Evolutionary conservation across 2,329 filamentous ascomycete species (phyloP).

Genomic region (Aspergillus aculeatus): DNA sequence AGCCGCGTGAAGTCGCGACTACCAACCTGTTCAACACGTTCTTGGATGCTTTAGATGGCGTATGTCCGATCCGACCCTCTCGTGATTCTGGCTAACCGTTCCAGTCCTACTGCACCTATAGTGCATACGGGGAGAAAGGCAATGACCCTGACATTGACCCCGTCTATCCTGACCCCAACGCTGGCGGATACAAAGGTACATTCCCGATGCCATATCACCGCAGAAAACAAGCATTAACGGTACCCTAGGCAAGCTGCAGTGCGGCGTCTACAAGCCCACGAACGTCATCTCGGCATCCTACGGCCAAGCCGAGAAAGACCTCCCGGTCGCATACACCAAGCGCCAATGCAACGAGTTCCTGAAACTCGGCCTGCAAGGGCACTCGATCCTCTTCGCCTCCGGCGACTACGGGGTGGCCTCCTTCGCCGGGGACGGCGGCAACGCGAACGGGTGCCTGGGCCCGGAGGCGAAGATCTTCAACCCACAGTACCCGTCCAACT

Average conservation of each 20-base stretch:
- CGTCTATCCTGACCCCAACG: constrained; percentile 49
- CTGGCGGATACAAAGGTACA: constrained; percentile 52
- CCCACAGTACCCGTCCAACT: constrained; percentile 51
- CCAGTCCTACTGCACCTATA: constrained; percentile 52
- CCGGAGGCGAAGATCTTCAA: constrained; percentile 47
- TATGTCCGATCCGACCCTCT: constrained; percentile 11
- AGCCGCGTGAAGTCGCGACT: constrained; percentile 31
- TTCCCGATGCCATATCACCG: too few relatives aligned
- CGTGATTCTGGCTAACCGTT: not conserved
- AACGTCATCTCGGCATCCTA: constrained; percentile 60
- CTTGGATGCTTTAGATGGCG: constrained; percentile 53
- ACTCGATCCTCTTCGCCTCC: constrained; percentile 32
- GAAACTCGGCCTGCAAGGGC: constrained; percentile 48
- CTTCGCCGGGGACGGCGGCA: constrained; percentile 37
- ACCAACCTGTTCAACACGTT: constrained; percentile 48
- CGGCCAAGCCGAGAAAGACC: constrained; percentile 54
- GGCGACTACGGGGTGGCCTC: constrained; percentile 35
- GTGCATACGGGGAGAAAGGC: constrained; percentile 52
- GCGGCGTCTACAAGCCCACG: constrained; percentile 53
- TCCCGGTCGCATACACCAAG: constrained; percentile 56
- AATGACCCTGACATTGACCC: constrained; percentile 51
- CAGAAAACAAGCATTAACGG: not conserved
- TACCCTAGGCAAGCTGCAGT: constrained; percentile 34
- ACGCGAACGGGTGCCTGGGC: constrained; percentile 40
- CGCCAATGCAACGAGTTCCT: constrained; percentile 49